These are phyloP conservation scores for Talaromyces piceae DNA, from an alignment of 2,329 filamentous ascomycete species.

Conservation along the genomic window DNA sequence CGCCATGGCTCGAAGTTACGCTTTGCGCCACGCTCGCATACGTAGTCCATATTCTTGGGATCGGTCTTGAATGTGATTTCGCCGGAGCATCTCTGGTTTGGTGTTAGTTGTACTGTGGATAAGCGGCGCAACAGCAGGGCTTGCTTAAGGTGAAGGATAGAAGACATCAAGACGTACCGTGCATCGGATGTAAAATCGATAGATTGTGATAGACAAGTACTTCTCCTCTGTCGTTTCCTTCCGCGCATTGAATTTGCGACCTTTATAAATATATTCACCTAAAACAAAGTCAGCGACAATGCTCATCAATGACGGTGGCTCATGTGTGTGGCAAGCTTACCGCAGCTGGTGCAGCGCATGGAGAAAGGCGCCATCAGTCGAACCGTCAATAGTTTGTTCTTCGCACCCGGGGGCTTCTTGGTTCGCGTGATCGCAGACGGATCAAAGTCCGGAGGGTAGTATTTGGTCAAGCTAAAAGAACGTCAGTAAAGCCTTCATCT, in stretches of 20 bases:
- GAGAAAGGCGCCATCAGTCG: slow-evolving; percentile 84
- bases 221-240: slow-evolving; percentile 89
- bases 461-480: slow-evolving; percentile 22
- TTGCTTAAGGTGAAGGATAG: neutral
- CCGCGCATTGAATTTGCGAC: slow-evolving; percentile 88
- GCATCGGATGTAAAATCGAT: slow-evolving; percentile 84
- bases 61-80: slow-evolving; percentile 94
- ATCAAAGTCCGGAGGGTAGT: slow-evolving; percentile 76
- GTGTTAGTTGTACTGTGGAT: neutral
- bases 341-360: slow-evolving; percentile 59
- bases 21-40: slow-evolving; percentile 71
- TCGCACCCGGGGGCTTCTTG: slow-evolving; percentile 7
- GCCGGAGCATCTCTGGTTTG: slow-evolving; percentile 37
- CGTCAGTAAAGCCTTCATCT: no score
- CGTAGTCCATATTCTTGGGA: slow-evolving; percentile 86
- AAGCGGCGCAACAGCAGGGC: neutral
- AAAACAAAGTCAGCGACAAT: slow-evolving; percentile 33
- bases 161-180: slow-evolving; percentile 55
- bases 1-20: slow-evolving; percentile 93
- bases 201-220: slow-evolving; percentile 82
- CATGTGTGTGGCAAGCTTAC: neutral
- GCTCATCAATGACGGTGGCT: neutral
- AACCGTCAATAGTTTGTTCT: slow-evolving; percentile 60
- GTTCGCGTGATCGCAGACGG: slow-evolving; percentile 65
- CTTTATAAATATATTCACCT: slow-evolving; percentile 83